Conservation (phyloP, 1,284 basidiomycete genomes). For the Butyriboletus regius region DNA sequence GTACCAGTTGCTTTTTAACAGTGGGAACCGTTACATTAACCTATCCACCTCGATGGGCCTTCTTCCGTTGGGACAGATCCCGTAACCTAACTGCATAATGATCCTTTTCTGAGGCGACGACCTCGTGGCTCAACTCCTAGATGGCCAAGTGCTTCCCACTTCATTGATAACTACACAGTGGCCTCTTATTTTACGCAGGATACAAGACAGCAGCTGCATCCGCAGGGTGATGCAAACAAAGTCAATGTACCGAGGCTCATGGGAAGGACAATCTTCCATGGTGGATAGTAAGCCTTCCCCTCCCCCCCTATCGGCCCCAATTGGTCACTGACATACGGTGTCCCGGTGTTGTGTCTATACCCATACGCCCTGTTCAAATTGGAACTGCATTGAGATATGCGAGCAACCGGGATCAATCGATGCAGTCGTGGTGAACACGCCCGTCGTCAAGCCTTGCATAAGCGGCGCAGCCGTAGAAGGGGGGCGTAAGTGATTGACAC, state of each 20-base stretch:
- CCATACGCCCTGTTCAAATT: not conserved
- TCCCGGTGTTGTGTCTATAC: not conserved
- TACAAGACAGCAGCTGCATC: too few species aligned
- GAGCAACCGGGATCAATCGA: not conserved
- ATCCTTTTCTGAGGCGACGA: not conserved
- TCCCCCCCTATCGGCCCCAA: too few species aligned
- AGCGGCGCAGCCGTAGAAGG: not conserved
- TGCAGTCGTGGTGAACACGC: not conserved
- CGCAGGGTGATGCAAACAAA: too few species aligned
- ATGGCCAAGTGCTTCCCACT: not conserved
- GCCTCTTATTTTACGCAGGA: too few species aligned
- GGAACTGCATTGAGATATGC: conserved; percentile 1
- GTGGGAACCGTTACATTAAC: too few species aligned
- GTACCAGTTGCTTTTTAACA: too few species aligned
- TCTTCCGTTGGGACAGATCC: too few species aligned
- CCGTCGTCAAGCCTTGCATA: not conserved
- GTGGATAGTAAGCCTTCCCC: conserved; percentile 4
- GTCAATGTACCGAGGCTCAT: not conserved
- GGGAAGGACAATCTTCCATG: not conserved
- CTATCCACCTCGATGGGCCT: too few species aligned
- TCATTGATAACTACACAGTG: too few species aligned
- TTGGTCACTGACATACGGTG: not conserved
- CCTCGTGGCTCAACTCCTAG: not conserved
- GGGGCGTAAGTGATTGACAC: too few species aligned
- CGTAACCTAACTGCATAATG: not conserved